Evolutionary conservation across 164 flowering plant genomes (phyloP), one percentile per base, ranked within the genome.

Genomic region (Vitis cinerea): DNA sequence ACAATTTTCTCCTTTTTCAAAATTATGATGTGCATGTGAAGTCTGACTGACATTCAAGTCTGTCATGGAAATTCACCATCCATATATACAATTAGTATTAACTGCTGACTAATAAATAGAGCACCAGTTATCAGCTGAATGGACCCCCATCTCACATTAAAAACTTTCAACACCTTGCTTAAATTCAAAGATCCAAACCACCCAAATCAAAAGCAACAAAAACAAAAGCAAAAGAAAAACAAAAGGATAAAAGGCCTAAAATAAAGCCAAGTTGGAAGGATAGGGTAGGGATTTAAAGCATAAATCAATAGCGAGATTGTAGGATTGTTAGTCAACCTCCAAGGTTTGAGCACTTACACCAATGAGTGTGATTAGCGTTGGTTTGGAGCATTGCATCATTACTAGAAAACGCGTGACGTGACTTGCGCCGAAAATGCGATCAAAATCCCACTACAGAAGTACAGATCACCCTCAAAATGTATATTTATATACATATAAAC

Each of bases 361-460:
- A 23, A 53, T 53, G 14, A 53, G 14, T 14, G 56, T 14, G 14
- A 53, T 53, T 53, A 13, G 27, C 74, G 48, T 71, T 16, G 30
- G 31, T 30, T 50, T 50, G 61, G 66, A 66, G 66, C 75, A 54
- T 15, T 11, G 57, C 12, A 72, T 59, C 16, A 59, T 51, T 17
- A 63, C 76, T 58, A 64, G 68, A 27, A 63, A 68, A 67, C 77
- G 69, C 77, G 72, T 74, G 37, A 62, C 50, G 8, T 74, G 37
- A 62, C 50, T 5, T 63, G 76, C 68, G 68, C 72, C 58, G 68
- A 63, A 56, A 57, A 48, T 29, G 1, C 13, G 44, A 37, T 37
- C 7, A 37, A 37, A 37, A 37, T 37, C 44, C 44, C 44, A 37
- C 44, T 37, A 37, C 44, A 37, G 44, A 37, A 0, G 7, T 37